Base-by-base conservation (phyloP, 2,329 filamentous ascomycete genomes). In the Scedosporium aurantiacum region DNA sequence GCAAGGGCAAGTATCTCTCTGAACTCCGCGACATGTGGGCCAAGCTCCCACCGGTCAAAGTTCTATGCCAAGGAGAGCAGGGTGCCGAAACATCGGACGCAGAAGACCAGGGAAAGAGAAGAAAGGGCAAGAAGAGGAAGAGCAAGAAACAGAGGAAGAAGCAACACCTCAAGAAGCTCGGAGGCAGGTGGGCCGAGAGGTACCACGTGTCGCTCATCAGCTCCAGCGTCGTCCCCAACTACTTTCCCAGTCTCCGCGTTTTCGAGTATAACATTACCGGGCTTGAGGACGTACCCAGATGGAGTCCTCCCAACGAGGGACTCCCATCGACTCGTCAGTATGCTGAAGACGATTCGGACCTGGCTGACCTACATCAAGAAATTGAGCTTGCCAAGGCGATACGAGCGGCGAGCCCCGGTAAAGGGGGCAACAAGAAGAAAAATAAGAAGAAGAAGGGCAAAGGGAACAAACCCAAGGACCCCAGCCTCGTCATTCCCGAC, bases 181-280 rank as follows among this genome's bases (percentile, higher is more conserved):
- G 89, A 21, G 92, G 92, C 4, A 82, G 83, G 64, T 96, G 85
- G 75, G 91, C 86, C 2, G 91, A 99, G 74, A 83, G 91, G 60
- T 99, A 91, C 71, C 87, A 91, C 60, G 73, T 96, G 5, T 87
- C 89, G 0, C 77, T 94, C 27, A 87, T 97, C 61, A 84, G 87
- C 56, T 90, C 93, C 0, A 97, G 92, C 70, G 78, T 99, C 43
- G 90, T 97, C 7, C 94, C 93, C 5, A 97, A 94, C 70, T 96
- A 91, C 73, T 94, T 92, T 65, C 94, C 93, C 0, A 91, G 89
- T 0, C 74, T 97, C 37, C 84, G 92, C n/a, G 82, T 99, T n/a
- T 79, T 93, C 65, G 90, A 96, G 69, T 99, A 97, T 78, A 97
- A 99, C 71, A 90, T 90, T 61, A 89, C 80, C 0, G 90, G 91